These are phyloP conservation scores for Hyaloscypha variabilis DNA, from an alignment of 495 filamentous ascomycete species.

Conservation along the genomic window DNA sequence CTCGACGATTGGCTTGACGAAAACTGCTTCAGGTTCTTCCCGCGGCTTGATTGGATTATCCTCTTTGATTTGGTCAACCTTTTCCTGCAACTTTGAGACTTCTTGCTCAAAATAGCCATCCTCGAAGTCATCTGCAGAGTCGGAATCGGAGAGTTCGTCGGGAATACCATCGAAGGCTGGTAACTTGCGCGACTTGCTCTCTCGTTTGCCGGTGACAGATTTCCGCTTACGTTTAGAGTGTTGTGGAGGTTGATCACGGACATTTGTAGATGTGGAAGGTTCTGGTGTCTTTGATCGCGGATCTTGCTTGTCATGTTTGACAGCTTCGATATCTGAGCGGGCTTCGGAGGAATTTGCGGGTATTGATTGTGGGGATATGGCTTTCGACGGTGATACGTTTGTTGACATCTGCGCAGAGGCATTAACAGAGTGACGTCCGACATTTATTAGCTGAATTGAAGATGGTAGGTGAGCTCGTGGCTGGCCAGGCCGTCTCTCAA, in stretches of 20 bases:
- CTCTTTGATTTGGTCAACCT: conserved; percentile 39
- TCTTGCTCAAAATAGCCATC: conserved; percentile 47
- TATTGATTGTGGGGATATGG: neutral
- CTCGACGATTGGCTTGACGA: conserved; percentile 12
- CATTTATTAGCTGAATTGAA: neutral
- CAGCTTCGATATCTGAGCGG: neutral
- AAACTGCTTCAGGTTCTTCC: conserved; percentile 20
- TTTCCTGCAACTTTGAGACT: conserved; percentile 43
- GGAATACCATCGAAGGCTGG: neutral
- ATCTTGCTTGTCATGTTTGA: neutral
- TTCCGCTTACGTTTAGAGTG: neutral
- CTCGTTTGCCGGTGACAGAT: conserved; percentile 9
- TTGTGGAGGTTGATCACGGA: neutral
- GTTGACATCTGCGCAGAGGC: neutral
- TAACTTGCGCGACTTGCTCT: conserved; percentile 1
- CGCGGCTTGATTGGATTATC: conserved; percentile 43
- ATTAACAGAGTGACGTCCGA: neutral
- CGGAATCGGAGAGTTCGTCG: conserved; percentile 34
- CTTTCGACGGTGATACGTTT: neutral
- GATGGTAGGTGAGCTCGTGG: neutral
- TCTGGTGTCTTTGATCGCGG: neutral
- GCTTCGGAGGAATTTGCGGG: neutral
- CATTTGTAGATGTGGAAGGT: neutral
- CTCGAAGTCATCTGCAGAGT: conserved; percentile 56
- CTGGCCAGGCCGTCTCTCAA: neutral